These are phyloP conservation scores for Debaryomyces coudertii DNA, from an alignment of 1,139 yeast species.

Conservation along the genomic window DNA sequence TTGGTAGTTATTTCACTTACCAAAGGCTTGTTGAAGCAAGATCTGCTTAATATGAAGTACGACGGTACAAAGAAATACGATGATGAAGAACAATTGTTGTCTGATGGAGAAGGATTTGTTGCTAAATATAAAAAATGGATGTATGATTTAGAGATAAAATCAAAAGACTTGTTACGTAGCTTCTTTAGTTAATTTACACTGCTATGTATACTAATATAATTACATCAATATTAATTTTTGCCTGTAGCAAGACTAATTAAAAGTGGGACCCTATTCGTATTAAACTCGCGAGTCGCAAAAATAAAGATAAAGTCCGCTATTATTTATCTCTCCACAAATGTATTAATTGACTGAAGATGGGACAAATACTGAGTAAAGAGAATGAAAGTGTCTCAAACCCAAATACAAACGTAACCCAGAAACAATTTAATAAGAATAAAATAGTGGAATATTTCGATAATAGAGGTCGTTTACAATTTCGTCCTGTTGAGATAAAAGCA, in stretches of 20 bases:
- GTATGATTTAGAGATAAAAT: slow-evolving; percentile 34
- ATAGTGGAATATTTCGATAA: slow-evolving; percentile 24
- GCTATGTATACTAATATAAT: background rate
- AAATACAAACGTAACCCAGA: slow-evolving; percentile 10
- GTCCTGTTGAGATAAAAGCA: slow-evolving; percentile 29
- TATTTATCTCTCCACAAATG: background rate
- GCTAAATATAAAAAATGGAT: slow-evolving; percentile 27
- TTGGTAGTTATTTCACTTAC: slow-evolving; percentile 66
- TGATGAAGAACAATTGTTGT: slow-evolving; percentile 33
- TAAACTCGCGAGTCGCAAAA: background rate
- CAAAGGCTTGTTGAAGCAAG: slow-evolving; percentile 43
- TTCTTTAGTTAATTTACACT: slow-evolving; percentile 18
- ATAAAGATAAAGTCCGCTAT: background rate
- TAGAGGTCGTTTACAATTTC: slow-evolving; percentile 24
- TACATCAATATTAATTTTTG: background rate
- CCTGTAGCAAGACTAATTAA: background rate
- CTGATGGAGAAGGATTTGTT: slow-evolving; percentile 23
- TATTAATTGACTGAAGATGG: slow-evolving; percentile 16
- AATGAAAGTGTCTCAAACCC: background rate
- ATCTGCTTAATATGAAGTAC: slow-evolving; percentile 25
- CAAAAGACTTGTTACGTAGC: slow-evolving; percentile 33
- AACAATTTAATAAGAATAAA: slow-evolving; percentile 24
- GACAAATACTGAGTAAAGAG: slow-evolving; percentile 25
- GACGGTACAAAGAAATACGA: slow-evolving; percentile 22
- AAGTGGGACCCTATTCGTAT: background rate